Evolutionary conservation across 208 protist genomes (phyloP), one percentile per base, ranked within the genome.

Genomic region (Strigomonas culicis): DNA sequence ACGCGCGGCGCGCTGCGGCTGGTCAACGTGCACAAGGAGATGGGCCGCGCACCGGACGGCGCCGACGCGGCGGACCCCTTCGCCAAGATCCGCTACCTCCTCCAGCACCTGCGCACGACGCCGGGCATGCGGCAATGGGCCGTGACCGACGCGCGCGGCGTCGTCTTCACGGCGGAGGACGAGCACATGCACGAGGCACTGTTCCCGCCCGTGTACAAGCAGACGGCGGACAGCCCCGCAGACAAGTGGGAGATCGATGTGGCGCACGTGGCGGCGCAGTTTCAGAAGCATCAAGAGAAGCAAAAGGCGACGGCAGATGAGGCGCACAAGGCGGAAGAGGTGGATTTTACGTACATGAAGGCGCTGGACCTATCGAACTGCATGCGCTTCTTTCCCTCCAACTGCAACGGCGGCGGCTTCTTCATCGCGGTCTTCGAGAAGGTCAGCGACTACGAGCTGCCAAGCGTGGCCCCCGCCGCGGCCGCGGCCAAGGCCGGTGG

Each of bases 401-500:
- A 95, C 60, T 95, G 97, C 73, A 88, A 98, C 55, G 97, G 93
- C 51, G 98, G 98, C 43, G 97, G 97, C 52, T 99, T 99, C 86
- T 99, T 99, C 72, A 88, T 99, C 21, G 95, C 98, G 8, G 93
- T 98, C 28, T 72, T 99, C 4, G 80, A 93, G 58, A 96, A 96
- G 74, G 82, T 90, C 0, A 75, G 46, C 17, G 80, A 90, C 62
- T 94, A 82, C 67, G 60, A 75, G 11, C 51, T 90, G 4, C 51
- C 63, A 51, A 80, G 77, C 30, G 65, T 66, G 17, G 68, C 52
- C 24, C 34, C 43, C 13, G 63, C 22, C 31, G 52, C 1, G 21
- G 56, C 28, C 17, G 43, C 52, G 24, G 49, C 15, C 0, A 56
- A 52, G 58, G 52, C 27, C 39, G 61, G 27, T 21, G 43, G 13